Evolutionary conservation across 352 stramenopile genomes (phyloP).

Genomic region (Albugo candida): DNA sequence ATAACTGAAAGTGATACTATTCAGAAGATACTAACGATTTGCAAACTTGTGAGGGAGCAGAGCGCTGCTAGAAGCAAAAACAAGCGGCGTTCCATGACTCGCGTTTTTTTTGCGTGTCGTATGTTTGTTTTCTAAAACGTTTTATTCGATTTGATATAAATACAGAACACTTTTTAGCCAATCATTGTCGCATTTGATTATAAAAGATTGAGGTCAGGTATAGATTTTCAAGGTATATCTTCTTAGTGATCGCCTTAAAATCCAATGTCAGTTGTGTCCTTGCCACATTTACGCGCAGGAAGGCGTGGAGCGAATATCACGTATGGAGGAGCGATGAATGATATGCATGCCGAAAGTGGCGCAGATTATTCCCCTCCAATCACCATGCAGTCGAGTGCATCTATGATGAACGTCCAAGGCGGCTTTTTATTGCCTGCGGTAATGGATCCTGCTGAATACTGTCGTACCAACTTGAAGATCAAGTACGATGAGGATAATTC

Average conservation of each 20-base stretch:
- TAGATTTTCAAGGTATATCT: too few relatives aligned
- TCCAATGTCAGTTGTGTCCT: slow-evolving; percentile 22
- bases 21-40: too few relatives aligned
- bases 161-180: too few relatives aligned
- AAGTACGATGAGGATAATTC: slow-evolving; percentile 92
- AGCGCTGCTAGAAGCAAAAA: too few relatives aligned
- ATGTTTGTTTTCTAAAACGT: too few relatives aligned
- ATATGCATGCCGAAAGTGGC: slow-evolving; percentile 26
- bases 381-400: slow-evolving; percentile 1
- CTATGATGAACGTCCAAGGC: slow-evolving; percentile 10
- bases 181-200: too few relatives aligned
- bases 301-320: slow-evolving; percentile 33
- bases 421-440: slow-evolving; percentile 60
- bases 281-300: slow-evolving; percentile 52
- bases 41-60: too few relatives aligned
- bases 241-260: not conserved
- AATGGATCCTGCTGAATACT: slow-evolving; percentile 87
- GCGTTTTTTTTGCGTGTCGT: too few relatives aligned
- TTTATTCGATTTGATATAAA: too few relatives aligned
- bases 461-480: slow-evolving; percentile 91
- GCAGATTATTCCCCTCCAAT: slow-evolving; percentile 13
- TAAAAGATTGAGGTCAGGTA: too few relatives aligned
- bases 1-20: too few relatives aligned
- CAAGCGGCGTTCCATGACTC: too few relatives aligned
- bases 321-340: slow-evolving; percentile 59